Conservation (phyloP, 306 rosid genomes). For the Amphicarpaea edgeworthii region DNA sequence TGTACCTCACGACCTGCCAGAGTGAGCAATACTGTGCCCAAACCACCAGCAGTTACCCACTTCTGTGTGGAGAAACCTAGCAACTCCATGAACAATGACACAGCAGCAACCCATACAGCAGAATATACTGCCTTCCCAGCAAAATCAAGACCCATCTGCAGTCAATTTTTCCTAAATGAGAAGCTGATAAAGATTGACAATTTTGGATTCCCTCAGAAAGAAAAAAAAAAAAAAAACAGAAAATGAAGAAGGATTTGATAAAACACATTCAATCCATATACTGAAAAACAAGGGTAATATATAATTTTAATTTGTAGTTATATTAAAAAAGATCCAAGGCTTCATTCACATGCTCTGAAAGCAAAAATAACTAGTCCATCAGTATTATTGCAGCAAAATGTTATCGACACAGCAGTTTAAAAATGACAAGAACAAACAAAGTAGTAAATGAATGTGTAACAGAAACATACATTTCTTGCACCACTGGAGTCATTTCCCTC, state of each 20-base stretch:
- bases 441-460: slow-evolving; percentile 43
- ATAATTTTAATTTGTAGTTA: neutral
- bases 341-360: slow-evolving; percentile 34
- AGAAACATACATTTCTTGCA: slow-evolving; percentile 83
- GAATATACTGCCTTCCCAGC: slow-evolving; percentile 93
- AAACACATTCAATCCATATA: slow-evolving; percentile 19
- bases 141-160: slow-evolving; percentile 92
- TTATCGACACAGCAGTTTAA: slow-evolving; percentile 20
- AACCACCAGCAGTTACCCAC: slow-evolving; percentile 99
- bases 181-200: slow-evolving; percentile 30
- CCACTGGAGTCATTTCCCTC: slow-evolving; percentile 82
- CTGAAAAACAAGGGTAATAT: slow-evolving; percentile 12
- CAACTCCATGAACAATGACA: slow-evolving; percentile 95
- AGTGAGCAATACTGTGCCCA: slow-evolving; percentile 93
- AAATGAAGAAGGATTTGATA: slow-evolving; percentile 26
- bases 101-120: slow-evolving; percentile 98
- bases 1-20: slow-evolving; percentile 98
- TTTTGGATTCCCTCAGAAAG: slow-evolving; percentile 22
- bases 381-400: slow-evolving; percentile 34
- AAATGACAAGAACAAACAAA: slow-evolving; percentile 35
- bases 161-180: slow-evolving; percentile 36
- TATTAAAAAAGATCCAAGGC: slow-evolving; percentile 4
- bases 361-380: slow-evolving; percentile 32
- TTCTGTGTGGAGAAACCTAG: slow-evolving; percentile 96
- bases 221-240: slow-evolving; percentile 34